Evolutionary conservation across 495 filamentous ascomycete species (phyloP).

Genomic region (Cercophora scortea): DNA sequence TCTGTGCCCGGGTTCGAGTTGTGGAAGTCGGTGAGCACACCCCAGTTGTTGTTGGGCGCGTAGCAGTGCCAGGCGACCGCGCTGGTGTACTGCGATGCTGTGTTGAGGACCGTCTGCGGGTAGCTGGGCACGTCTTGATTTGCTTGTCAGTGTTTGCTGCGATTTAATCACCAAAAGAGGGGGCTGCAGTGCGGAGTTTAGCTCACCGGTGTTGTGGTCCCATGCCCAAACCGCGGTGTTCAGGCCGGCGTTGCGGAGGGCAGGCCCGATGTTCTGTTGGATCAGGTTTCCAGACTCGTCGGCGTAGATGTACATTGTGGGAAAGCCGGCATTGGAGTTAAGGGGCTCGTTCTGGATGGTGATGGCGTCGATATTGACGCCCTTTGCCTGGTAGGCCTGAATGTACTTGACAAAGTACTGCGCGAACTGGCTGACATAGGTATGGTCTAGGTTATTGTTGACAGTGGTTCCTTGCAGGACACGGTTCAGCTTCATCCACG

Average conservation of each 20-base stretch:
- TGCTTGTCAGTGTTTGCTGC: conserved; percentile 3
- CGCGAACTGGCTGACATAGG: conserved; percentile 38
- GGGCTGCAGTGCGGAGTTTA: background rate
- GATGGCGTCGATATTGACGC: conserved; percentile 43
- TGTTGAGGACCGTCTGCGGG: conserved; percentile 40
- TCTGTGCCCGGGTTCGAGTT: conserved; percentile 32
- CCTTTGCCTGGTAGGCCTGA: conserved; percentile 37
- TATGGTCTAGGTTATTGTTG: conserved; percentile 45
- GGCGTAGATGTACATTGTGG: conserved; percentile 46
- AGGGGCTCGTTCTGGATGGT: conserved; percentile 53
- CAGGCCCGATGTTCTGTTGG: conserved; percentile 42
- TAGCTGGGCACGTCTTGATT: conserved; percentile 29
- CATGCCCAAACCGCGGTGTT: conserved; percentile 45
- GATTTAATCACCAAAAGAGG: background rate
- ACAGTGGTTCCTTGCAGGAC: conserved; percentile 38
- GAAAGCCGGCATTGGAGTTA: conserved; percentile 44
- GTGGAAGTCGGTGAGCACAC: conserved; percentile 42
- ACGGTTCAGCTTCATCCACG: conserved; percentile 52
- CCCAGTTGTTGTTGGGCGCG: conserved; percentile 37
- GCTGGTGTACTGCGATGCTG: conserved; percentile 34
- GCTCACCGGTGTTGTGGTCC: conserved; percentile 48
- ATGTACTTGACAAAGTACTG: conserved; percentile 53
- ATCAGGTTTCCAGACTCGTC: conserved; percentile 42
- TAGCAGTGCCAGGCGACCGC: conserved; percentile 54
- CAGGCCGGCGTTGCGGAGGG: conserved; percentile 32